These are phyloP conservation scores for Fusarium pseudocircinatum DNA, from an alignment of 2,329 filamentous ascomycete species.

Conservation along the genomic window DNA sequence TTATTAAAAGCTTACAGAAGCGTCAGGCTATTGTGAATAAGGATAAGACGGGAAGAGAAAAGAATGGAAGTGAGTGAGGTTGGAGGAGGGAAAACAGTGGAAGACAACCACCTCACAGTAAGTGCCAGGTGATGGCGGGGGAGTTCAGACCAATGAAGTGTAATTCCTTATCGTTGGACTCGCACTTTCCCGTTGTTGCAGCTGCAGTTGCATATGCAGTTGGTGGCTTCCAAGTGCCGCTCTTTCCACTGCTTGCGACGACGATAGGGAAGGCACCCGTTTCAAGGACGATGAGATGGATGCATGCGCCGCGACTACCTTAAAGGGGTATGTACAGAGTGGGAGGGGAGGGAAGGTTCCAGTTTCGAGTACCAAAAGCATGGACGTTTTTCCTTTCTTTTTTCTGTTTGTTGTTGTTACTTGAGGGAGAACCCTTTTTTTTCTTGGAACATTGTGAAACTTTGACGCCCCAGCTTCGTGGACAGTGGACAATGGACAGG, in stretches of 20 bases:
- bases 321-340: neutral
- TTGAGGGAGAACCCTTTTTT: conserved; percentile 1
- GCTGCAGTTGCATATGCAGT: conserved; percentile 1
- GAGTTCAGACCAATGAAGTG: conserved; percentile 18
- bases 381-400: conserved; percentile 9
- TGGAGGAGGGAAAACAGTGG: conserved; percentile 18
- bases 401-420: neutral
- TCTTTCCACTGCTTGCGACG: conserved; percentile 26
- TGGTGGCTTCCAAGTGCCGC: conserved; percentile 7
- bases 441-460: conserved; percentile 26
- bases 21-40: conserved; percentile 6
- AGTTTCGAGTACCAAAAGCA: conserved; percentile 18
- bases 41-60: neutral
- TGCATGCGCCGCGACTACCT: conserved; percentile 6
- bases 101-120: neutral
- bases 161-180: conserved; percentile 32
- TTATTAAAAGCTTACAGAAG: conserved; percentile 21
- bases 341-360: conserved; percentile 16
- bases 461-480: conserved; percentile 25
- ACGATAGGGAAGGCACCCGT: conserved; percentile 6
- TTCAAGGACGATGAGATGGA: neutral
- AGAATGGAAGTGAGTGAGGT: conserved; percentile 4
- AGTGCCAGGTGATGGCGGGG: conserved; percentile 26
- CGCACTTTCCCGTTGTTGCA: neutral
- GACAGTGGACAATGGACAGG: conserved; percentile 9